Evolutionary conservation across 2,329 filamentous ascomycete genomes (phyloP).

Genomic region (Cryphonectria parasitica): DNA sequence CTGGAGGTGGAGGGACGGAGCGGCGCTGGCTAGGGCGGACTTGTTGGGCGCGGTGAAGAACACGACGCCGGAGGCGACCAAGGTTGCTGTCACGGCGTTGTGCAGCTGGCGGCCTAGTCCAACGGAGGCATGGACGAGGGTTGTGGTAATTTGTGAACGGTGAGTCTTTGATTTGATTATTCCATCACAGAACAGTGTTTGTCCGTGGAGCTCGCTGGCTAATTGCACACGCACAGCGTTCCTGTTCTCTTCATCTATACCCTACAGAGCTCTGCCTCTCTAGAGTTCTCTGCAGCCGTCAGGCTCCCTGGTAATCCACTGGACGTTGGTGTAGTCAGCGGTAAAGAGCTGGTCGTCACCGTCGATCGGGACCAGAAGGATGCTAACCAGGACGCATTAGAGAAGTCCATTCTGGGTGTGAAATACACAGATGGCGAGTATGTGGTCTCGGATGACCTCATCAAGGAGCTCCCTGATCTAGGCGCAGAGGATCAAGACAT

Average conservation of each 20-base stretch:
- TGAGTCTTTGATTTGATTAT: constrained; percentile 39
- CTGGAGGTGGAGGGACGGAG: constrained; percentile 76
- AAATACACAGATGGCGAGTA: constrained; percentile 29
- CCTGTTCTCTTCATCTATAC: constrained; percentile 69
- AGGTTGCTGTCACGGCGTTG: constrained; percentile 54
- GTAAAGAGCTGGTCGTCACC: constrained; percentile 42
- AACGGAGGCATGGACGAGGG: constrained; percentile 33
- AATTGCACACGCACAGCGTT: constrained; percentile 45
- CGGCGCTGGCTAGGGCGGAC: constrained; percentile 57
- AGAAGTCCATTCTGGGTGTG: constrained; percentile 21
- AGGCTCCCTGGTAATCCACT: constrained; percentile 68
- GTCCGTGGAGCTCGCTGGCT: constrained; percentile 13
- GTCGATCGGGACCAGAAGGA: constrained; percentile 40
- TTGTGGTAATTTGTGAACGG: constrained; percentile 50
- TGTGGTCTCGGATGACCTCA: constrained; percentile 20
- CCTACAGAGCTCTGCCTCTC: constrained; percentile 50
- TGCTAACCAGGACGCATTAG: constrained; percentile 30
- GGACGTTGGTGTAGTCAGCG: constrained; percentile 46
- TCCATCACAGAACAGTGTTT: not conserved
- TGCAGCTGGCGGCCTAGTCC: constrained; percentile 37
- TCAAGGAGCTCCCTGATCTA: constrained; percentile 31
- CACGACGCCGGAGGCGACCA: constrained; percentile 41
- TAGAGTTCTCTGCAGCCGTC: constrained; percentile 56
- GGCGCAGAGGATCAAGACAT: constrained; percentile 36
- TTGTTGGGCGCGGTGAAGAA: constrained; percentile 50